Evolutionary conservation across 805 yeast genomes (phyloP), one percentile per base, ranked within the genome.

Genomic region (Wickerhamiella qilinensis): DNA sequence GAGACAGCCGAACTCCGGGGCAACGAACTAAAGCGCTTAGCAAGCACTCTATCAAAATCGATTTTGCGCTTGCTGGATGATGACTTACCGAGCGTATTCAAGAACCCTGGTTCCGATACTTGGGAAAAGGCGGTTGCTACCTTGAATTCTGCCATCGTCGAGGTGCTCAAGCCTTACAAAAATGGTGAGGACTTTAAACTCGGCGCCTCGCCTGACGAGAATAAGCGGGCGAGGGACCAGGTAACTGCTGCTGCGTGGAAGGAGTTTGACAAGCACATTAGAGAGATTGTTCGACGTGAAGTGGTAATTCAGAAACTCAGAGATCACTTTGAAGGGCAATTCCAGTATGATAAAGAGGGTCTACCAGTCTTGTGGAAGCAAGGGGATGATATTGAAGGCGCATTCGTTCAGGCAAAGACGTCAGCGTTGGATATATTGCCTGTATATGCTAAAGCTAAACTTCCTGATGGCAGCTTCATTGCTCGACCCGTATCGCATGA

Each of bases 361-460:
- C 58, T 83, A 21, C 98, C 98, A 12, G 68, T 74, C 29, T 64
- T 86, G 24, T 88, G 93, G 81, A 74, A 71, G 46, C 75, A 73
- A 39, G 69, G 77, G 22, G 65, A 64, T 31, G 93, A 86, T 48
- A 70, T 91, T 41, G 93, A 85, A 40, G 56, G 56, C 2, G 68
- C 69, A 15, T 88, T 73, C 51, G 63, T 65, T 29, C 58, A 62
- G 15, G 77, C 96, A 2, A 74, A 72, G 46, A 64, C 67, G 2
- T 51, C 60, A 27, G 75, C 94, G 0, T 52, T 77, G 41, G 55
- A 58, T 9, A 55, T 75, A 0, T 57, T 85, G 18, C 83, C 88
- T 3, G 51, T 74, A 12, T 67, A 73, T 42, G 65, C 79, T 0
- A 47, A 63, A 7, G 85, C 86, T 1, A 63, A 35, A 28, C 43